Evolutionary conservation across 2,329 filamentous ascomycete species (phyloP).

Genomic region (Xylaria sp.): DNA sequence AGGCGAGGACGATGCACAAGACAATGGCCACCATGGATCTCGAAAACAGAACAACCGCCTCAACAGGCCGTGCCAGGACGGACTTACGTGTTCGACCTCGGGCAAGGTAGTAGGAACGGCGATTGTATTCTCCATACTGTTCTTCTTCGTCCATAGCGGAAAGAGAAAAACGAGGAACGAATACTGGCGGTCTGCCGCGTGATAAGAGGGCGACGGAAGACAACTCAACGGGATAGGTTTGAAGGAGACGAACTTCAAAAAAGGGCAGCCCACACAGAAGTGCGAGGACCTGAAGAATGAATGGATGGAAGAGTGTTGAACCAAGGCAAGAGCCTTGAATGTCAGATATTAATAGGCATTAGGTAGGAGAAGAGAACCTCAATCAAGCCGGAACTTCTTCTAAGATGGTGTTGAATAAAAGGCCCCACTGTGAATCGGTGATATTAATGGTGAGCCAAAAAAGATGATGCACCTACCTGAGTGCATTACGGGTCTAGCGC

Average conservation of each 20-base stretch:
- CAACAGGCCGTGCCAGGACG: constrained; percentile 3
- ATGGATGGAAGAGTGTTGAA: no score
- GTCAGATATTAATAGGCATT: no score
- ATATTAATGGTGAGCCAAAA: no score
- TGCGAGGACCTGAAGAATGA: background rate
- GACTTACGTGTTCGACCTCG: constrained; percentile 29
- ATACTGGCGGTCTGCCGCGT: constrained; percentile 8
- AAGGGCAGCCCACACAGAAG: background rate
- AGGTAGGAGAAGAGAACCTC: no score
- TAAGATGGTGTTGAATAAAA: no score
- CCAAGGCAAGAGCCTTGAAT: no score
- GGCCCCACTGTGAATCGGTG: no score
- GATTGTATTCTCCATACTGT: constrained; percentile 25
- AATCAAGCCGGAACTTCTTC: no score
- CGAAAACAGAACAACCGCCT: background rate
- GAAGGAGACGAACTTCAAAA: background rate
- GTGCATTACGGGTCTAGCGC: background rate
- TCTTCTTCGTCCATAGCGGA: constrained; percentile 25
- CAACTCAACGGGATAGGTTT: background rate
- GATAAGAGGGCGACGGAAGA: background rate
- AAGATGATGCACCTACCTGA: background rate
- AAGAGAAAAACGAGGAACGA: constrained; percentile 9
- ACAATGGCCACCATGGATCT: no score
- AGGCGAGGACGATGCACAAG: no score
- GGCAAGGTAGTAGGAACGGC: constrained; percentile 25